phyloP scores from a whole-genome alignment of 2,329 filamentous ascomycete genomes.

The Monosporascus ibericus region DNA sequence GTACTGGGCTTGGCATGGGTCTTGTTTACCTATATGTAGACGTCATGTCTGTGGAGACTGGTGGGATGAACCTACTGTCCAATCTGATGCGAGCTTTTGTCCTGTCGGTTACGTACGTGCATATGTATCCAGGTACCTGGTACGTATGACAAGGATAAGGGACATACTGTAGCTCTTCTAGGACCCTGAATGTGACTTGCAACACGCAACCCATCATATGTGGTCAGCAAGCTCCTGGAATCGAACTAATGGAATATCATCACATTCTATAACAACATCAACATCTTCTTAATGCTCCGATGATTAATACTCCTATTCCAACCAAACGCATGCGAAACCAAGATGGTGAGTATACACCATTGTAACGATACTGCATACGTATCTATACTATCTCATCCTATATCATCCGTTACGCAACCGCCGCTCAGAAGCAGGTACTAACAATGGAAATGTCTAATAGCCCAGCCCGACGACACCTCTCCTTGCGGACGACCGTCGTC shows the following conservation, averaged over 20 bases:
- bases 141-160: no score
- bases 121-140: no score
- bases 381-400: not conserved
- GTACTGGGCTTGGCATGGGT: not conserved
- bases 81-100: not conserved
- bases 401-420: not conserved
- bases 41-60: not conserved
- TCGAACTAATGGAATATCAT: not conserved
- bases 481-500: conserved; percentile 20
- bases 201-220: no score
- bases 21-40: not conserved
- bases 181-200: no score
- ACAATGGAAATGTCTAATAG: conserved; percentile 7
- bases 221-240: no score
- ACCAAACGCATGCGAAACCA: not conserved
- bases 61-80: not conserved
- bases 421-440: not conserved
- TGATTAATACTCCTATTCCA: not conserved
- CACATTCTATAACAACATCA: not conserved
- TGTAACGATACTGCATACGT: not conserved
- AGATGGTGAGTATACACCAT: not conserved
- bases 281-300: not conserved
- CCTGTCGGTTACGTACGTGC: not conserved
- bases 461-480: conserved; percentile 24
- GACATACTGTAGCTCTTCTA: no score